Percentiles rank a stretch among this genome's conserved stretches.
phyloP scores from a whole-genome alignment of 768 basidiomycete species.

The Boletellus sp. region DNA sequence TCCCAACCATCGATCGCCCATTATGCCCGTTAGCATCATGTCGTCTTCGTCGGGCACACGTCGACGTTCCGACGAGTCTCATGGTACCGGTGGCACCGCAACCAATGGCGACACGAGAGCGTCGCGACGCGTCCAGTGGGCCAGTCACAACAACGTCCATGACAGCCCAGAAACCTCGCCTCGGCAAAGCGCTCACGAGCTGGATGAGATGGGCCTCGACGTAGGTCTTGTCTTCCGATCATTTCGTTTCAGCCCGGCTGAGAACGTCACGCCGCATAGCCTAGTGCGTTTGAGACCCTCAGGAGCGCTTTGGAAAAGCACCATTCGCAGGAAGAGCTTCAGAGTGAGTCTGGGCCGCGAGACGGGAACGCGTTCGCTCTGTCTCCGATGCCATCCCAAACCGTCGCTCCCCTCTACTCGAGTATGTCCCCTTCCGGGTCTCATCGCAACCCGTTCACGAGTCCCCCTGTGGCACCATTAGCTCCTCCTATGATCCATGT shows the following conservation, averaged over 20 bases:
- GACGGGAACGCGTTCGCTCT: background rate
- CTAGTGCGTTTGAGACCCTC: conserved; percentile 46
- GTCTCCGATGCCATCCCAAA: conserved; percentile 4
- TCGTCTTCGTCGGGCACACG: conserved; percentile 3
- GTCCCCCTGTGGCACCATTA: background rate
- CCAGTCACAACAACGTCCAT: conserved; percentile 27
- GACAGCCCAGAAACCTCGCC: conserved; percentile 1
- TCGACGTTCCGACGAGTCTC: conserved; percentile 7
- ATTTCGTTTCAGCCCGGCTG: background rate
- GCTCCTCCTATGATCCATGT: background rate
- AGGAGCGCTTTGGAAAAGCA: conserved; percentile 52
- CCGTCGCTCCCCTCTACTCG: conserved; percentile 12
- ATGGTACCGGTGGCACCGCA: conserved; percentile 16
- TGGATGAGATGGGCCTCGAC: conserved; percentile 54
- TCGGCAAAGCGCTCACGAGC: conserved; percentile 31
- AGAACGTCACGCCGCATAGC: conserved; percentile 29
- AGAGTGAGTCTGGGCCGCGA: background rate
- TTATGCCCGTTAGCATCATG: conserved; percentile 18
- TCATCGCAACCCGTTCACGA: conserved; percentile 3
- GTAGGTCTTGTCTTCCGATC: conserved; percentile 34
- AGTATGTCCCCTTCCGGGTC: background rate
- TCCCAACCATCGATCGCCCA: conserved; percentile 5
- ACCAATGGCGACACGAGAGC: conserved; percentile 37
- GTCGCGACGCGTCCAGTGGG: conserved; percentile 54
- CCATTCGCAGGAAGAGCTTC: conserved; percentile 24